Evolutionary conservation across 2,329 filamentous ascomycete species (phyloP).

Genomic region (Colletotrichum sp.): DNA sequence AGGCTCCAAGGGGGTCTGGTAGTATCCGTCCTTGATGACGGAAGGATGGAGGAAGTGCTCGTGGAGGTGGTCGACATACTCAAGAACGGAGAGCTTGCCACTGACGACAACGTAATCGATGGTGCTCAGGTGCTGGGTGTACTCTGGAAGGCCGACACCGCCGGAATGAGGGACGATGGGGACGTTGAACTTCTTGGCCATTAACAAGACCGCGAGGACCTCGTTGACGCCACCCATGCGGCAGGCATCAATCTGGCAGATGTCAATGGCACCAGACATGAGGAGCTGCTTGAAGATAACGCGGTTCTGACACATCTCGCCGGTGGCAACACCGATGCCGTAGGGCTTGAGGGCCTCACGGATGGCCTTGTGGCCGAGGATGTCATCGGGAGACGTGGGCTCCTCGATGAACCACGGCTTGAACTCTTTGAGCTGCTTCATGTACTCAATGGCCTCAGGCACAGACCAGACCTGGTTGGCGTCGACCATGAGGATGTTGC

Average conservation of each 20-base stretch:
- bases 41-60: constrained; percentile 89
- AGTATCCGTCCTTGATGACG: constrained; percentile 83
- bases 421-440: constrained; percentile 82
- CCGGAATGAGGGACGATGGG: constrained; percentile 90
- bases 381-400: constrained; percentile 88
- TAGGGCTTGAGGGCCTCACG: constrained; percentile 77
- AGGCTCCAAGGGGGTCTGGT: constrained; percentile 81
- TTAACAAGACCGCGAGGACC: constrained; percentile 85
- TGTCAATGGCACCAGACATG: constrained; percentile 78
- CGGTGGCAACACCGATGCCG: constrained; percentile 85
- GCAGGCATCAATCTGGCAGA: constrained; percentile 91
- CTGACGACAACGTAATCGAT: constrained; percentile 91
- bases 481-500: constrained; percentile 90
- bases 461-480: constrained; percentile 94
- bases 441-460: constrained; percentile 86
- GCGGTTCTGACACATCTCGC: constrained; percentile 95
- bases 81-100: constrained; percentile 80
- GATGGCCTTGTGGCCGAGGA: constrained; percentile 86
- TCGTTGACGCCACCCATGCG: constrained; percentile 91
- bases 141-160: constrained; percentile 89
- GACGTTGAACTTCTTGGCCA: constrained; percentile 79
- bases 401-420: constrained; percentile 96
- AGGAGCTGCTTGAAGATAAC: constrained; percentile 94
- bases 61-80: constrained; percentile 93
- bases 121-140: constrained; percentile 90